These are phyloP conservation scores for Candida sp. DNA, from an alignment of 1,139 yeast species.

Conservation along the genomic window DNA sequence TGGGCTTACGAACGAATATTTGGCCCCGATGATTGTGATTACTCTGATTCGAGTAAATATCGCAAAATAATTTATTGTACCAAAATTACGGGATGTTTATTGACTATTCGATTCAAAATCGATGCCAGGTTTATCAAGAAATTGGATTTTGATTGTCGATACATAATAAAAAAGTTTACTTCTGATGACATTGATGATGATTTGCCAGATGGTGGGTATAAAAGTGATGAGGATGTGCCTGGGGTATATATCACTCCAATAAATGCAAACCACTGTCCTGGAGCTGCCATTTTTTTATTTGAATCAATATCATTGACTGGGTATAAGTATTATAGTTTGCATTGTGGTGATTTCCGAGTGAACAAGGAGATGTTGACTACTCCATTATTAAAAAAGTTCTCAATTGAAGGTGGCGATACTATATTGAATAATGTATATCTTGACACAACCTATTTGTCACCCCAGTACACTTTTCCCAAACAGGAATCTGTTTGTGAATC, in stretches of 20 bases:
- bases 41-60: constrained; percentile 38
- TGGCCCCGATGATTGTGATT: constrained; percentile 15
- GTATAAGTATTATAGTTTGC: constrained; percentile 44
- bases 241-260: constrained; percentile 58
- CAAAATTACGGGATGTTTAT: constrained; percentile 57
- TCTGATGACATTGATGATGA: constrained; percentile 3
- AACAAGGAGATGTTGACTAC: constrained; percentile 40
- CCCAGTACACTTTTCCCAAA: constrained; percentile 71
- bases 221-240: constrained; percentile 21
- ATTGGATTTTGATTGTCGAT: constrained; percentile 42
- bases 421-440: constrained; percentile 57
- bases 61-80: constrained; percentile 62
- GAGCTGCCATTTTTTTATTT: constrained; percentile 78
- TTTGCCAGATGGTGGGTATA: constrained; percentile 11
- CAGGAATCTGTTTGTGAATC: constrained; percentile 65
- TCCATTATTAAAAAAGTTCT: constrained; percentile 26
- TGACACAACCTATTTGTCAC: constrained; percentile 86
- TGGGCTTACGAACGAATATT: constrained; percentile 58
- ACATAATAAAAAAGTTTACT: constrained; percentile 19
- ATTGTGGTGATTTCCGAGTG: constrained; percentile 93
- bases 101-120: constrained; percentile 52
- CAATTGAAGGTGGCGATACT: constrained; percentile 16
- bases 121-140: constrained; percentile 48
- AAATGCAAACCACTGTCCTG: constrained; percentile 97
- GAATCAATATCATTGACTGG: constrained; percentile 41